These are phyloP conservation scores for Cicer bijugum DNA, from an alignment of 306 rosid species.

Conservation along the genomic window DNA sequence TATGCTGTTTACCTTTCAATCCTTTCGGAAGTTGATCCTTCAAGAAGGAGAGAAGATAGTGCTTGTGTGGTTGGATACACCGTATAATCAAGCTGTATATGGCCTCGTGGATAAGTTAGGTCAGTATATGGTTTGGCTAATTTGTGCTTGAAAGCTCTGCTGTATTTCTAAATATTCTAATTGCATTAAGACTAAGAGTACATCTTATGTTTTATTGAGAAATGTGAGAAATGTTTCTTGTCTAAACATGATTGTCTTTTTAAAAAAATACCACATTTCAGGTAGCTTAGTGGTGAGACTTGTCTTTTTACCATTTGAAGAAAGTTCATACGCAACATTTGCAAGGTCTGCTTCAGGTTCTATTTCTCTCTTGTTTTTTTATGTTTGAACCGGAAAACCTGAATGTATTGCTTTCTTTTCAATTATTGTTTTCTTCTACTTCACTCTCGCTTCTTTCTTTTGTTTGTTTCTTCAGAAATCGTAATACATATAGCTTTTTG, in stretches of 20 bases:
- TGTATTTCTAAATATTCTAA: constrained; percentile 27
- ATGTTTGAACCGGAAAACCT: constrained; percentile 27
- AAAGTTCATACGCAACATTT: constrained; percentile 87
- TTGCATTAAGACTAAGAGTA: neutral
- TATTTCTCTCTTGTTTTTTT: constrained; percentile 54
- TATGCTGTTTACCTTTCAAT: constrained; percentile 77
- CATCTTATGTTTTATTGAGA: constrained; percentile 28
- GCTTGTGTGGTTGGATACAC: constrained; percentile 92
- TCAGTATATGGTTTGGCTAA: constrained; percentile 42
- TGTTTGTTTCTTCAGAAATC: constrained; percentile 7
- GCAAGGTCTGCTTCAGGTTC: constrained; percentile 99
- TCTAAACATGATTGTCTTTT: constrained; percentile 30
- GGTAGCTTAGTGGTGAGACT: constrained; percentile 96
- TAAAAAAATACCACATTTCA: constrained; percentile 48
- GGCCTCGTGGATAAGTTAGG: constrained; percentile 94
- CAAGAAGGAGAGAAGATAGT: constrained; percentile 99
- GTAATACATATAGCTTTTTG: constrained; percentile 32
- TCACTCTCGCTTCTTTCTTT: constrained; percentile 1
- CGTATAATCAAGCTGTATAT: constrained; percentile 91
- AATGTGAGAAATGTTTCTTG: constrained; percentile 11
- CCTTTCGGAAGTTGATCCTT: constrained; percentile 84
- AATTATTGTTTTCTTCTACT: constrained; percentile 24
- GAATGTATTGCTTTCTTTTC: constrained; percentile 3
- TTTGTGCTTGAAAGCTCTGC: constrained; percentile 38
- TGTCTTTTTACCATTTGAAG: constrained; percentile 96